Conservation (phyloP, 2,329 filamentous ascomycete genomes). For the Colletotrichum sublineola region DNA sequence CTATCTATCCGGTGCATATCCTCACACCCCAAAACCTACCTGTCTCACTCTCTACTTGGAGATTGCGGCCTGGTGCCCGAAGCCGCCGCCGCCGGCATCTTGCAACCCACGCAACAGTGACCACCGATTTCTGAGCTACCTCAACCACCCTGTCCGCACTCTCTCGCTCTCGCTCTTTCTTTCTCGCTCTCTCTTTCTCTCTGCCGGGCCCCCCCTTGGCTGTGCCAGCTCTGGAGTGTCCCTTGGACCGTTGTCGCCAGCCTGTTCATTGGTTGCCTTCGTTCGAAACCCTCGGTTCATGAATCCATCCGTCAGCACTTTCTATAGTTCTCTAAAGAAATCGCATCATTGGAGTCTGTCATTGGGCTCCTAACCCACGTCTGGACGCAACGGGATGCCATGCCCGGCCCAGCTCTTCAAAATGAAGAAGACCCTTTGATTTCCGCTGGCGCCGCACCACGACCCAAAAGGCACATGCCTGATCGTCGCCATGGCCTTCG, state of each 20-base stretch:
- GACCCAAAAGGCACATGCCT: conserved; percentile 6
- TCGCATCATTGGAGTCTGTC: conserved; percentile 10
- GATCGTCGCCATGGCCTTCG: conserved; percentile 28
- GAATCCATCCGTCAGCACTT: conserved; percentile 32
- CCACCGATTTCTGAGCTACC: conserved; percentile 2
- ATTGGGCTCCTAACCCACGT: not conserved
- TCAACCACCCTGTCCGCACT: not conserved
- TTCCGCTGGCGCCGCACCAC: not conserved
- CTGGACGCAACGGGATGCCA: not conserved
- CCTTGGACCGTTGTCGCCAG: conserved; percentile 4
- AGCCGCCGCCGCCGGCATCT: conserved; percentile 20
- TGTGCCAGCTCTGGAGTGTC: not conserved
- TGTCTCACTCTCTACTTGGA: not conserved
- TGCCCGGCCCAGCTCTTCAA: conserved; percentile 1
- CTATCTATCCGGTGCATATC: not conserved
- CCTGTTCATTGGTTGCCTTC: conserved; percentile 9
- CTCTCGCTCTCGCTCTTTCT: not conserved
- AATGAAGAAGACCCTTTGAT: not conserved
- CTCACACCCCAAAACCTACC: conserved; percentile 5
- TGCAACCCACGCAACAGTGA: conserved; percentile 14
- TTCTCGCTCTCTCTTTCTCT: not conserved
- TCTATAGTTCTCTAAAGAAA: conserved; percentile 12
- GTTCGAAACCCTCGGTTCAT: conserved; percentile 1
- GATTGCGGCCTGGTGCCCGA: not conserved
- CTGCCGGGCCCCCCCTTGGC: not conserved